A percentile compares a stretch with the other conserved stretches of the same genome.
Evolutionary conservation across 257 asterid genomes (phyloP).

Genomic region (Buddleja alternifolia): DNA sequence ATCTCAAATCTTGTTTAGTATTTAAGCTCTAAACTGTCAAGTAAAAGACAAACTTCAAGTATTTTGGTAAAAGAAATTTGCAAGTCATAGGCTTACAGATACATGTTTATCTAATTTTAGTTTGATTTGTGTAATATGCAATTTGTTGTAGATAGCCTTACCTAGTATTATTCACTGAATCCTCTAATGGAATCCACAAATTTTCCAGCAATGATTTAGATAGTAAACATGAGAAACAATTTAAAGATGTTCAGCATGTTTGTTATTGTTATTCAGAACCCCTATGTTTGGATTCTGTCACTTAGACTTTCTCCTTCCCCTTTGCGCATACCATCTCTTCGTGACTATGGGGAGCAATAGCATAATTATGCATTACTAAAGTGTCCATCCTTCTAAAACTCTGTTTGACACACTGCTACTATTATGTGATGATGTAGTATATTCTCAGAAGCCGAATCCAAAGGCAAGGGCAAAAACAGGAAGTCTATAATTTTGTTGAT

Average conservation of each 20-base stretch:
- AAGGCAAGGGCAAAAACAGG: no score
- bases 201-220: no score
- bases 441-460: no score
- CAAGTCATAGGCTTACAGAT: slow-evolving; percentile 1
- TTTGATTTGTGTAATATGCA: slow-evolving; percentile 11
- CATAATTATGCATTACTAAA: no score
- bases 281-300: neutral
- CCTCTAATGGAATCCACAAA: no score
- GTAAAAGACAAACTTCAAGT: slow-evolving; percentile 1
- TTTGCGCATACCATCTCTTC: no score
- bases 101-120: neutral
- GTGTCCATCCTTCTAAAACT: no score
- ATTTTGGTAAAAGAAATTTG: neutral
- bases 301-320: no score
- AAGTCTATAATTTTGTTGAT: no score
- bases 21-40: neutral
- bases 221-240: slow-evolving; percentile 5
- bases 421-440: no score
- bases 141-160: slow-evolving; percentile 10
- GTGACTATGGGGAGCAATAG: no score
- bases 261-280: neutral
- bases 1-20: neutral
- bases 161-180: neutral
- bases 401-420: no score
- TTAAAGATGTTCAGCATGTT: neutral